These are phyloP conservation scores for Rhizopogon vesiculosus DNA, from an alignment of 768 basidiomycete genomes.

Conservation along the genomic window DNA sequence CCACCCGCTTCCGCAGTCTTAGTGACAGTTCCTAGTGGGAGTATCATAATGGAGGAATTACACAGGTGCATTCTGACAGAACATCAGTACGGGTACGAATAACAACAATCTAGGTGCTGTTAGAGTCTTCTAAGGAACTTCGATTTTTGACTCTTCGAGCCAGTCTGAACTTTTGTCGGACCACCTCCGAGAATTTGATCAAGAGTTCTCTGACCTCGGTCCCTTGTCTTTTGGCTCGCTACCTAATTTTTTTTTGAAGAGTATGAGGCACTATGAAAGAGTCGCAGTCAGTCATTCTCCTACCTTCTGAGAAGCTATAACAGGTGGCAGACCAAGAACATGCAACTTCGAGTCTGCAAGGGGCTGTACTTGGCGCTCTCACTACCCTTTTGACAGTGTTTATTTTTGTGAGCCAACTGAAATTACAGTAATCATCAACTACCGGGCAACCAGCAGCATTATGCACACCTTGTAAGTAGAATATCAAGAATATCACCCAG, in stretches of 20 bases:
- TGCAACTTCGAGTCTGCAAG: conserved; percentile 7
- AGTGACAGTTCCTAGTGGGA: no score
- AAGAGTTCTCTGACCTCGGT: neutral
- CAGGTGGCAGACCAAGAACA: conserved; percentile 1
- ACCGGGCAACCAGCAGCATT: neutral
- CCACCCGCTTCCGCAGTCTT: no score
- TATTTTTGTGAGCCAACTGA: conserved; percentile 1
- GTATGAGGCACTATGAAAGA: neutral
- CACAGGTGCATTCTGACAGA: no score
- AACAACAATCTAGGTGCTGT: no score
- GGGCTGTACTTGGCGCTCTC: conserved; percentile 7
- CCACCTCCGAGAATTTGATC: neutral
- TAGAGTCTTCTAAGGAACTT: no score
- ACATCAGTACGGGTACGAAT: no score
- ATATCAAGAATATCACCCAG: no score
- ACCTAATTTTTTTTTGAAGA: neutral
- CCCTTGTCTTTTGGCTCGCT: neutral
- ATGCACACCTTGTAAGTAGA: conserved; percentile 9
- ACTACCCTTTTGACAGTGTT: neutral
- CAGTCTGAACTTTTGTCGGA: no score
- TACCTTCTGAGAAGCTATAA: conserved; percentile 6
- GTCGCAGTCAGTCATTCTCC: neutral
- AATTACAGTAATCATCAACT: neutral
- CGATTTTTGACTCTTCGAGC: no score
- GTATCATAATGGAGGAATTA: no score